These are phyloP conservation scores for Xylaria nigripes DNA, from an alignment of 495 filamentous ascomycete genomes.

Conservation along the genomic window DNA sequence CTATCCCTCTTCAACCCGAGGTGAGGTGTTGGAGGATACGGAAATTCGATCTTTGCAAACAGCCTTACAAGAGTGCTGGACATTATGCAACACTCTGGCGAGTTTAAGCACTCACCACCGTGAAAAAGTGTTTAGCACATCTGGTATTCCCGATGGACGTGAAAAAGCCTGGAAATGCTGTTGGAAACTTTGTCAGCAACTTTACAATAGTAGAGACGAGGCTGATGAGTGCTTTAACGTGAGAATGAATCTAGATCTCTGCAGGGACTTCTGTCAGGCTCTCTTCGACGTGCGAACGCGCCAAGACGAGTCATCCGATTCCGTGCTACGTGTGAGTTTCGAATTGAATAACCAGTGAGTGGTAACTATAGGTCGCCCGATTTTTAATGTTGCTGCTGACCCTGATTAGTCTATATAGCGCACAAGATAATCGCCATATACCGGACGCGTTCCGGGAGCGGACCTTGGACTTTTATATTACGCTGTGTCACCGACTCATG, in stretches of 20 bases:
- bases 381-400: not conserved
- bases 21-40: slow-evolving; percentile 41
- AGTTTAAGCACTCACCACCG: slow-evolving; percentile 78
- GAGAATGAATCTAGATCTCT: slow-evolving; percentile 71
- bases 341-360: slow-evolving; percentile 81
- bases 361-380: not conserved
- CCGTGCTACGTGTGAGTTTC: slow-evolving; percentile 82
- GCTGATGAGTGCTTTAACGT: slow-evolving; percentile 60
- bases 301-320: slow-evolving; percentile 69
- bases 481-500: slow-evolving; percentile 86
- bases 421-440: slow-evolving; percentile 68
- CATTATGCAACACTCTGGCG: slow-evolving; percentile 82
- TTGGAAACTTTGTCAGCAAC: slow-evolving; percentile 80
- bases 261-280: slow-evolving; percentile 83
- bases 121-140: slow-evolving; percentile 62
- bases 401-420: slow-evolving; percentile 64
- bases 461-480: slow-evolving; percentile 89
- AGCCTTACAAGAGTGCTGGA: slow-evolving; percentile 87
- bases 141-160: slow-evolving; percentile 62
- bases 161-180: slow-evolving; percentile 87
- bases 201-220: slow-evolving; percentile 74
- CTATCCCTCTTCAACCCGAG: slow-evolving; percentile 34
- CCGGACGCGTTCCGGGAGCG: slow-evolving; percentile 84
- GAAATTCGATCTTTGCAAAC: slow-evolving; percentile 67
- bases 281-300: slow-evolving; percentile 75